These are phyloP conservation scores for Chalciporus chontae DNA, from an alignment of 768 basidiomycete genomes.

Conservation along the genomic window DNA sequence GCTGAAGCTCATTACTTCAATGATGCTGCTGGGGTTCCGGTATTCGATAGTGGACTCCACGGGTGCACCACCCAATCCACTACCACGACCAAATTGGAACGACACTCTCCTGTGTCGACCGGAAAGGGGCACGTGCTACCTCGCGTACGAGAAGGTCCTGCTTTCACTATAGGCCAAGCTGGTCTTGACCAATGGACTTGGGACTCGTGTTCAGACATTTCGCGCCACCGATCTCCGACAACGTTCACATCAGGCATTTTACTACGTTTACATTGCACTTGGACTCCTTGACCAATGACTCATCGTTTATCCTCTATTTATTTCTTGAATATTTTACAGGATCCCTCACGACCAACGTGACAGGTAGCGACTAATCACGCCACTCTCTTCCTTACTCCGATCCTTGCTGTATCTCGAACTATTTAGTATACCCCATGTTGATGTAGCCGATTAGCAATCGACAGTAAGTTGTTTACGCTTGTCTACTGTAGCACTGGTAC, in stretches of 20 bases:
- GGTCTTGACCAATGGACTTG: slow-evolving; percentile 22
- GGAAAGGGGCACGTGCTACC: slow-evolving; percentile 47
- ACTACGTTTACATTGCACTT: slow-evolving; percentile 5
- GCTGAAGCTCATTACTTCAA: slow-evolving; percentile 65
- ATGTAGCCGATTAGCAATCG: not conserved
- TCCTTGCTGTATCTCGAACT: slow-evolving; percentile 13
- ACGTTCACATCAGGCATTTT: slow-evolving; percentile 5
- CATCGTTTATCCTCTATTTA: slow-evolving; percentile 15
- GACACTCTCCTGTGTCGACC: slow-evolving; percentile 69
- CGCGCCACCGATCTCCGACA: slow-evolving; percentile 4
- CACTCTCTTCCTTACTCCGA: slow-evolving; percentile 2
- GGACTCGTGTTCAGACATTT: slow-evolving; percentile 8
- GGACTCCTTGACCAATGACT: not conserved
- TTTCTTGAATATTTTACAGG: slow-evolving; percentile 16
- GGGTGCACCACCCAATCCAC: slow-evolving; percentile 42
- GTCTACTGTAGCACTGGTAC: not conserved
- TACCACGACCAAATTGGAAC: slow-evolving; percentile 75
- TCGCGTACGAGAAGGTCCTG: slow-evolving; percentile 39
- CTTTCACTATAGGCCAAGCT: slow-evolving; percentile 25
- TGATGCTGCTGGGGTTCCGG: slow-evolving; percentile 64
- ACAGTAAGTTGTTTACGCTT: not conserved
- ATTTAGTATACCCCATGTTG: slow-evolving; percentile 8
- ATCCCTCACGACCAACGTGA: slow-evolving; percentile 5
- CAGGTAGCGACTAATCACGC: not conserved
- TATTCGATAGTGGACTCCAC: slow-evolving; percentile 52